Conservation (phyloP, 1,139 yeast genomes). For the Hemisphaericaspora xylofermentans region DNA sequence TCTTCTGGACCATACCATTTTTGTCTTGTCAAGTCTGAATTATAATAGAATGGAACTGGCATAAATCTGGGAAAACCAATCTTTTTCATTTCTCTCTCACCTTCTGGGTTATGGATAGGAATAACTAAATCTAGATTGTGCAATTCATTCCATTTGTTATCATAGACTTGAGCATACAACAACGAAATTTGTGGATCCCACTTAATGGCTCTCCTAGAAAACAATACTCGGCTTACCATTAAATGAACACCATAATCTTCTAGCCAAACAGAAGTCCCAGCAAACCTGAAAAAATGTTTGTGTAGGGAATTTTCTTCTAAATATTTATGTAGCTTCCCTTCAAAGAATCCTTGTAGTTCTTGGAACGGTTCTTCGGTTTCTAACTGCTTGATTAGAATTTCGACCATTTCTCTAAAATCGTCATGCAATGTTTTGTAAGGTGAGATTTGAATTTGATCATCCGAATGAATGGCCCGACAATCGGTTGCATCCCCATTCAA, state of each 20-base stretch:
- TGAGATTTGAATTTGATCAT: neutral
- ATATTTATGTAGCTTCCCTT: conserved; percentile 17
- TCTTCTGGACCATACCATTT: conserved; percentile 48
- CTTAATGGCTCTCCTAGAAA: conserved; percentile 26
- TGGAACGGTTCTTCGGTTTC: conserved; percentile 18
- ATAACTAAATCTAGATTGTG: conserved; percentile 24
- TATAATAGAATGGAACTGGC: conserved; percentile 27
- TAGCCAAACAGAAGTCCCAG: conserved; percentile 51
- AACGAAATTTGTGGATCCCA: conserved; percentile 30
- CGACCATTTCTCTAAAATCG: conserved; percentile 13
- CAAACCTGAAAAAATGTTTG: conserved; percentile 42
- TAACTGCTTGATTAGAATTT: conserved; percentile 17
- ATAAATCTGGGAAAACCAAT: conserved; percentile 25
- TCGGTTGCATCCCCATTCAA: neutral
- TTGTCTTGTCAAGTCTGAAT: conserved; percentile 15
- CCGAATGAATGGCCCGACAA: neutral
- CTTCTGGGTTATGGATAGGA: conserved; percentile 12
- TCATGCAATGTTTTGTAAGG: conserved; percentile 5
- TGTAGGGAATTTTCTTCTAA: conserved; percentile 19
- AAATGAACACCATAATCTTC: conserved; percentile 47
- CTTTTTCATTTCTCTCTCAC: conserved; percentile 11
- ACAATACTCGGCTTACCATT: conserved; percentile 40
- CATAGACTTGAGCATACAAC: conserved; percentile 32
- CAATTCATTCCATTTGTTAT: conserved; percentile 30
- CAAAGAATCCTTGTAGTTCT: conserved; percentile 21